A percentile compares a stretch with the other conserved stretches of the same genome.
Conservation (phyloP, 1,284 basidiomycete genomes). For the Heterobasidion occidentale region DNA sequence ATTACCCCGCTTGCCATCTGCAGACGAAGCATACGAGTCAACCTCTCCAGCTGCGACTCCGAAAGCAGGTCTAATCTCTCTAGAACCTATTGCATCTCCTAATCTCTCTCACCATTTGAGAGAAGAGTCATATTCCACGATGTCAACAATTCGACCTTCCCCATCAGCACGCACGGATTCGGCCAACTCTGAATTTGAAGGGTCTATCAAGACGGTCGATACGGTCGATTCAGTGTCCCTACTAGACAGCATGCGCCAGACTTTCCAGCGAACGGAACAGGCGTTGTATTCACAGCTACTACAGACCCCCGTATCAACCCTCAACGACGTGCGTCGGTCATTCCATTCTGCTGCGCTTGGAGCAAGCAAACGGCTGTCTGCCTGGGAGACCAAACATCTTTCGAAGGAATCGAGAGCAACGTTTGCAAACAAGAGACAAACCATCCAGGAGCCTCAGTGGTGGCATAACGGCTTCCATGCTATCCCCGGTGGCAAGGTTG, state of each 20-base stretch:
- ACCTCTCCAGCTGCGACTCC: constrained; percentile 12
- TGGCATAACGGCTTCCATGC: constrained; percentile 54
- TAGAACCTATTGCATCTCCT: constrained; percentile 5
- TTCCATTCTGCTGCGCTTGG: constrained; percentile 45
- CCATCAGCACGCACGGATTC: constrained; percentile 2
- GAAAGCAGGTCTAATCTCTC: constrained; percentile 5
- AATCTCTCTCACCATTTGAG: not conserved
- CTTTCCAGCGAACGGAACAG: constrained; percentile 53
- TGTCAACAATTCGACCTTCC: constrained; percentile 13
- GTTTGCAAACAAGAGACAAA: constrained; percentile 21
- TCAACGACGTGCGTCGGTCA: constrained; percentile 58
- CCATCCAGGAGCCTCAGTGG: constrained; percentile 49
- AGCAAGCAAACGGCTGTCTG: constrained; percentile 40
- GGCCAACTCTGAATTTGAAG: constrained; percentile 9
- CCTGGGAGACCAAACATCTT: constrained; percentile 59
- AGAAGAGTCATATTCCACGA: constrained; percentile 6
- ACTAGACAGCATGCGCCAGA: constrained; percentile 42
- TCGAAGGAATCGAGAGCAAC: constrained; percentile 13
- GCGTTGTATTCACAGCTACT: constrained; percentile 45
- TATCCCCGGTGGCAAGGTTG: constrained; percentile 57
- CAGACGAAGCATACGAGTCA: constrained; percentile 35
- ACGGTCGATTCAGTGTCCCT: constrained; percentile 26
- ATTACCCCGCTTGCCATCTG: constrained; percentile 49
- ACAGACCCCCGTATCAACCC: constrained; percentile 30
- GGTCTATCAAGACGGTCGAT: constrained; percentile 14